A percentile compares a stretch with the other conserved stretches of the same genome.
These are phyloP conservation scores for Phytophthora chlamydospora DNA, from an alignment of 352 stramenopile species.

Conservation along the genomic window DNA sequence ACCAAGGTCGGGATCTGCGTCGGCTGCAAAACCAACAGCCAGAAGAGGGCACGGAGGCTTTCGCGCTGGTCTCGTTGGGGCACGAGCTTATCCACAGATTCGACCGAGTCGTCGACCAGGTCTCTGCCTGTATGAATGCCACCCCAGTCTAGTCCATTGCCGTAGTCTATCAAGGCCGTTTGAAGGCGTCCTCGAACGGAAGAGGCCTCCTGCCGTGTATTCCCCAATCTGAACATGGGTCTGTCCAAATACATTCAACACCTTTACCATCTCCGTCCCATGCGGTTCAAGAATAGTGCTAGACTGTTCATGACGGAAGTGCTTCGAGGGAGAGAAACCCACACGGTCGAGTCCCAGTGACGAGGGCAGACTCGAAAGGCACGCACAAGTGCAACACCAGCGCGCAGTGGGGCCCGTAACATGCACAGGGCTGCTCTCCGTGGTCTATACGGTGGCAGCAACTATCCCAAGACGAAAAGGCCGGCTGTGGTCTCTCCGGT, in stretches of 20 bases:
- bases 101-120: slow-evolving; percentile 28
- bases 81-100: slow-evolving; percentile 21
- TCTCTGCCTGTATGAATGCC: slow-evolving; percentile 19
- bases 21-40: slow-evolving; percentile 27
- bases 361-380: slow-evolving; percentile 1
- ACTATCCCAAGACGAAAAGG: slow-evolving; percentile 51
- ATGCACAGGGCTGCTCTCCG: slow-evolving; percentile 53
- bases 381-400: slow-evolving; percentile 9
- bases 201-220: slow-evolving; percentile 1
- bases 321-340: slow-evolving; percentile 11
- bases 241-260: slow-evolving; percentile 4
- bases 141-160: slow-evolving; percentile 5
- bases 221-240: slow-evolving; percentile 2
- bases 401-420: neutral
- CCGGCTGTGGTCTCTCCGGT: slow-evolving; percentile 59
- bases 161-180: slow-evolving; percentile 17
- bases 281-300: slow-evolving; percentile 30
- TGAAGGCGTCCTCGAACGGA: slow-evolving; percentile 1
- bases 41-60: slow-evolving; percentile 12
- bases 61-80: slow-evolving; percentile 29
- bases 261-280: slow-evolving; percentile 14
- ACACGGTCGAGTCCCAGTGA: slow-evolving; percentile 1
- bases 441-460: slow-evolving; percentile 44
- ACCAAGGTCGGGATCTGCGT: slow-evolving; percentile 36
- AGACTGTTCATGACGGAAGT: neutral